Conservation (phyloP, 352 stramenopile species). For the Pythium grandisporangium region DNA sequence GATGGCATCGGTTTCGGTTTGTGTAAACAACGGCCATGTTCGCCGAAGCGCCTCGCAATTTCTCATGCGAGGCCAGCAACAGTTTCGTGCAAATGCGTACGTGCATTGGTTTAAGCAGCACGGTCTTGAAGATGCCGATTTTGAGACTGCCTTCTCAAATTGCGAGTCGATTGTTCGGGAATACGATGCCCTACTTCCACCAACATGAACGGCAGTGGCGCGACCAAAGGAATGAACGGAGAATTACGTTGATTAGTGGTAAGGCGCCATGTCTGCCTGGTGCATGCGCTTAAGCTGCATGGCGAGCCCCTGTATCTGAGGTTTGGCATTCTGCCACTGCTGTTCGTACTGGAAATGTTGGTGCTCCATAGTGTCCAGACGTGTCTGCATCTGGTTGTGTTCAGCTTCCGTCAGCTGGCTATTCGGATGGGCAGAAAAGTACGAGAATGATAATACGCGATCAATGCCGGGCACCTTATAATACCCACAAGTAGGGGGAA, state of each 20-base stretch:
- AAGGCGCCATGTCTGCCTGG: slow-evolving; percentile 1
- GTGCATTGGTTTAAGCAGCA: slow-evolving; percentile 56
- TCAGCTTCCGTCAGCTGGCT: slow-evolving; percentile 5
- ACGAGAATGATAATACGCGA: neutral
- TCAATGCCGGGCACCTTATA: no score
- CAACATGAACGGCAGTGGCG: slow-evolving; percentile 2
- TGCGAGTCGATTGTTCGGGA: slow-evolving; percentile 23
- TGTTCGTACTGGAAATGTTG: slow-evolving; percentile 5
- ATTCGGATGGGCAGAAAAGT: neutral
- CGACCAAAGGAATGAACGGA: slow-evolving; percentile 15
- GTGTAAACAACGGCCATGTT: slow-evolving; percentile 45
- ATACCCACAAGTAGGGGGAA: neutral
- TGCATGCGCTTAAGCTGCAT: slow-evolving; percentile 9
- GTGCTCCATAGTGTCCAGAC: slow-evolving; percentile 10
- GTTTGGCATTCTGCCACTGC: slow-evolving; percentile 9
- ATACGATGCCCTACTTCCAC: slow-evolving; percentile 28
- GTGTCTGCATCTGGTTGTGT: slow-evolving; percentile 5
- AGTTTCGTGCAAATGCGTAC: slow-evolving; percentile 38
- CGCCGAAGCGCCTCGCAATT: slow-evolving; percentile 23
- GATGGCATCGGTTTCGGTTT: slow-evolving; percentile 23
- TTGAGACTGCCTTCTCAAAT: slow-evolving; percentile 30
- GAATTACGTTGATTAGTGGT: slow-evolving; percentile 10
- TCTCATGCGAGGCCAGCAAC: slow-evolving; percentile 29
- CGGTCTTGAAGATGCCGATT: slow-evolving; percentile 38
- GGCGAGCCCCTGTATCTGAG: slow-evolving; percentile 19